Base-by-base conservation (phyloP, 495 filamentous ascomycete species). In the Tuber aestivum region DNA sequence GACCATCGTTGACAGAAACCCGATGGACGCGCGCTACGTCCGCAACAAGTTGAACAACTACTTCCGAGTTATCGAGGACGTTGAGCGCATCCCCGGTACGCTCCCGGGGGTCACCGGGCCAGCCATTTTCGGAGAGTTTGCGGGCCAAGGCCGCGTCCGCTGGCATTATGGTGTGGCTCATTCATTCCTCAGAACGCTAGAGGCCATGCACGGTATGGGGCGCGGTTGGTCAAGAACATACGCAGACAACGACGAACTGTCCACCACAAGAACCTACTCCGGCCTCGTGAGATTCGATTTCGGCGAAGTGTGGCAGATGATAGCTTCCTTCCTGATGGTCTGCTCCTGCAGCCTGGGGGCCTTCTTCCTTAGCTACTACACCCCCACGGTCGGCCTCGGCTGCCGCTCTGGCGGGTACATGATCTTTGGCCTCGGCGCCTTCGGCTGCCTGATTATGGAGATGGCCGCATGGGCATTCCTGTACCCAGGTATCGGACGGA, bases 351-450 rank as follows among this genome's bases (percentile, higher is more conserved):
- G 80, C 40, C 74, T 80, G 35, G 85, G 86, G 41, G 83, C 86
- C 4, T 84, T 87, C 74, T 77, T 86, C 70, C 61, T 87, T n/a
- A 85, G 84, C 0, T 86, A 79, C 73, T 84, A 81, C 72, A 87
- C 84, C 1, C 86, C 86, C 0, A 87, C 86, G 4, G 84, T 87
- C n/a, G 87, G 87, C 3, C 75, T 88, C 9, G 85, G 85, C 4
- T 89, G 87, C 74, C 83, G 87, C 37, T 86, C 84, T 50, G 86
- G 86, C 3, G 85, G 85, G 0, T 88, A 88, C 74, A 74, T 86
- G 23, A 78, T 87, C 23, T 88, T 85, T 73, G 74, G 82, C 6
- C 41, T 84, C n/a, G 72, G 85, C 10, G 77, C 82, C 20, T 65
- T 81, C 7, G 72, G 70, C 2, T 75, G 83, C 18, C 80, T 87